A percentile compares a stretch with the other conserved stretches of the same genome.
These are phyloP conservation scores for Hymenoscyphus repandus DNA, from an alignment of 2,329 filamentous ascomycete species.

Conservation along the genomic window DNA sequence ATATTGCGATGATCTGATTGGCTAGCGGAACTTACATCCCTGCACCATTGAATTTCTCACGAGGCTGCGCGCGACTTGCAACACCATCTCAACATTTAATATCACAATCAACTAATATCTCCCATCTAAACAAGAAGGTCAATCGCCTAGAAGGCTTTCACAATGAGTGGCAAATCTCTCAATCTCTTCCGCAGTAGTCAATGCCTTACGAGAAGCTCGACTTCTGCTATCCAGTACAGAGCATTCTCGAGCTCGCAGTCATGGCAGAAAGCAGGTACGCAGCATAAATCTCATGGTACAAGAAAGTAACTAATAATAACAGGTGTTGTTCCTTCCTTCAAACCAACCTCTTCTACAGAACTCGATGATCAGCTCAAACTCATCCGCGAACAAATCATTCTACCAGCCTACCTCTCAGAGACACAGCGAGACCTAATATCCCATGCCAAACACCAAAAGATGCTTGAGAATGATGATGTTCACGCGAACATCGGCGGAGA, in stretches of 20 bases:
- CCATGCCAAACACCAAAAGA: constrained; percentile 40
- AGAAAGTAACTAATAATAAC: neutral
- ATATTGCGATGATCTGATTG: constrained; percentile 20
- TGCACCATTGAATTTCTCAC: neutral
- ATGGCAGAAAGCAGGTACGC: constrained; percentile 24
- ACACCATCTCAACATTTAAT: neutral
- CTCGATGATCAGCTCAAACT: constrained; percentile 47
- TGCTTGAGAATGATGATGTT: constrained; percentile 50
- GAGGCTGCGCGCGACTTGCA: neutral
- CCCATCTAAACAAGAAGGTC: neutral
- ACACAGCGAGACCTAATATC: constrained; percentile 50
- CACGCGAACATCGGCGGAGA: constrained; percentile 54
- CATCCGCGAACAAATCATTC: constrained; percentile 54
- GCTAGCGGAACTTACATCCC: neutral
- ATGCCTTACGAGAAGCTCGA: constrained; percentile 13
- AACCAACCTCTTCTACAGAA: constrained; percentile 46
- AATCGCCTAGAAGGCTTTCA: neutral
- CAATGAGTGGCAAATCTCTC: constrained; percentile 19
- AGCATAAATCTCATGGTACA: neutral
- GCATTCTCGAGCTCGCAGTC: constrained; percentile 27
- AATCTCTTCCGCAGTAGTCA: constrained; percentile 17
- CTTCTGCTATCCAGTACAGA: constrained; percentile 13
- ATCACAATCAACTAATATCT: neutral
- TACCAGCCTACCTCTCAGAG: constrained; percentile 53
- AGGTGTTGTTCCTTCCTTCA: constrained; percentile 33